These are phyloP conservation scores for Colletotrichum eremochloae DNA, from an alignment of 2,329 filamentous ascomycete species.

Conservation along the genomic window DNA sequence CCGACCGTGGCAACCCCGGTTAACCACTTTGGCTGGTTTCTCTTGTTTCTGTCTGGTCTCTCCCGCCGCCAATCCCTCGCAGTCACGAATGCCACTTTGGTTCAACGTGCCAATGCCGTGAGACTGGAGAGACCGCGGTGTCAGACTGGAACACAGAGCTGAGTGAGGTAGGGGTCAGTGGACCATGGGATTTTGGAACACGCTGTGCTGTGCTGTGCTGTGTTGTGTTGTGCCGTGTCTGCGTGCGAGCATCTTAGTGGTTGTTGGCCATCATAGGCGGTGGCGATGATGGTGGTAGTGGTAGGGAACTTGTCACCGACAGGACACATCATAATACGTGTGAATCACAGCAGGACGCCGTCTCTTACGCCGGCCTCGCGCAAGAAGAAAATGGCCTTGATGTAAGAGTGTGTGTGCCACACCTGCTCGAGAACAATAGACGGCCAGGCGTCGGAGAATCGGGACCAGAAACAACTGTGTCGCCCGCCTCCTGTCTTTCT, in stretches of 20 bases:
- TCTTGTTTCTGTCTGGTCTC: not conserved
- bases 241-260: slow-evolving; percentile 9
- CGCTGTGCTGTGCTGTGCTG: slow-evolving; percentile 4
- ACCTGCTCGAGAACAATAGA: slow-evolving; percentile 2
- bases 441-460: not conserved
- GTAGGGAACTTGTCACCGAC: slow-evolving; percentile 1
- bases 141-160: slow-evolving; percentile 10
- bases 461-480: not conserved
- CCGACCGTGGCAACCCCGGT: slow-evolving; percentile 6
- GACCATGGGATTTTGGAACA: not conserved
- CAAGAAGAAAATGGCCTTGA: not conserved
- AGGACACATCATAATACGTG: slow-evolving; percentile 9
- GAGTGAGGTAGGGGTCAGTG: slow-evolving; percentile 10
- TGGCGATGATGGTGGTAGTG: slow-evolving; percentile 1
- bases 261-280: not conserved
- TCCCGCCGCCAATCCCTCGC: not conserved
- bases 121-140: slow-evolving; percentile 1
- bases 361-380: not conserved
- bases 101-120: slow-evolving; percentile 9
- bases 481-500: not conserved
- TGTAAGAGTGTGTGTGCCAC: not conserved
- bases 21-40: not conserved
- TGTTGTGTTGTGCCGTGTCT: slow-evolving; percentile 7
- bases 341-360: not conserved
- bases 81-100: not conserved